Evolutionary conservation across 768 basidiomycete genomes (phyloP), one percentile per base, ranked within the genome.

Genomic region (Boletus rubroflammeus): DNA sequence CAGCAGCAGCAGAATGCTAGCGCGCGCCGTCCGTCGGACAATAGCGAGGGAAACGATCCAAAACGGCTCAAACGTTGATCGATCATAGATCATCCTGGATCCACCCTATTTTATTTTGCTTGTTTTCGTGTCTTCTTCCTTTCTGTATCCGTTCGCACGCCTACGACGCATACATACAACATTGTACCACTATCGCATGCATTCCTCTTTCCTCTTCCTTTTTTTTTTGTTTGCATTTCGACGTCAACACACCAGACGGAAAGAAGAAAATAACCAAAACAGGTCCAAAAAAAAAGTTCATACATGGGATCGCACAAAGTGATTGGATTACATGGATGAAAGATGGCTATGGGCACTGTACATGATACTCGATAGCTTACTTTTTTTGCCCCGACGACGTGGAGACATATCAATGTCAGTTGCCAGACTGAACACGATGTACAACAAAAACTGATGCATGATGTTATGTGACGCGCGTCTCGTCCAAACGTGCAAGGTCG

Each of bases 401-500:
- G 5, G n/a, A 9, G 47, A 23, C 15, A 9, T 10, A n/a, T 29
- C 46, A 40, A 39, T 10, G 19, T 25, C 47, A 50, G 51, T 51
- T 40, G 3, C 47, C 48, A 49, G 47, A 44, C 46, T 29, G 34
- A 59, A 4, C 41, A 44, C 6, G 26, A 28, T 28, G 15, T 11
- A 28, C 6, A 1, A 28, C 26, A 44, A 23, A 7, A 19, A 40
- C 2, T 3, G 3, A 3, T 2, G 13, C 6, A 45, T 3, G 17
- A 43, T 8, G 36, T 48, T 55, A 63, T n/a, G 53, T 14, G n/a
- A 61, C 60, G 7, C 47, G 53, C 14, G 56, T 35, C 21, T 65
- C 69, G 31, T 77, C 78, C 49, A 81, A 63, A 51, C 75, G 72
- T n/a, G 75, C 66, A 13, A 83, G 69, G 50, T 82, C 81, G n/a